Percentiles rank a stretch among this genome's conserved stretches.
phyloP scores from a whole-genome alignment of 1,284 basidiomycete species.

The Ustilago loliicola region DNA sequence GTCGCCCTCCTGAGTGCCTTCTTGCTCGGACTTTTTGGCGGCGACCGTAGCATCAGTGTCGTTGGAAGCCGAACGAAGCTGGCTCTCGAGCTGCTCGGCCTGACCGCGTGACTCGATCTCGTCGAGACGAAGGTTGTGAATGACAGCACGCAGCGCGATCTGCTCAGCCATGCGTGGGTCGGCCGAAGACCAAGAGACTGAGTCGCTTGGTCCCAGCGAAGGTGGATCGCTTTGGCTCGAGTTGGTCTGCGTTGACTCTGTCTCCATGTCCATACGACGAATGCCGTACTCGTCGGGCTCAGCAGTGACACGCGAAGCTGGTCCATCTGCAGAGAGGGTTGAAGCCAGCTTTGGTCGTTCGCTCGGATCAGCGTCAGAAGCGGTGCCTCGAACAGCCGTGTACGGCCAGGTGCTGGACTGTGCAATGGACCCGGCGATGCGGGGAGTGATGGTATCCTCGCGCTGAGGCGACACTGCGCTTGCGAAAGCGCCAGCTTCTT shows the following conservation, averaged over 20 bases:
- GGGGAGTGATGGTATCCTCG: conserved; percentile 43
- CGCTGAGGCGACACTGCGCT: conserved; percentile 18
- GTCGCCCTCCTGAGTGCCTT: conserved; percentile 11
- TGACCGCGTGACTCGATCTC: conserved; percentile 54
- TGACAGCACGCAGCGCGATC: conserved; percentile 58
- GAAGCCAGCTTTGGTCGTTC: conserved; percentile 31
- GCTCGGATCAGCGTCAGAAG: background rate
- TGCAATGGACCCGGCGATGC: conserved; percentile 24
- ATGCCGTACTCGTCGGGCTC: conserved; percentile 53
- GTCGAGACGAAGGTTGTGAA: conserved; percentile 66
- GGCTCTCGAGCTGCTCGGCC: conserved; percentile 52
- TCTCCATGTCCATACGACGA: conserved; percentile 48
- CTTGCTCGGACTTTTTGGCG: conserved; percentile 8
- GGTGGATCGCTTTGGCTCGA: conserved; percentile 39
- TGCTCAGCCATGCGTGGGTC: conserved; percentile 71
- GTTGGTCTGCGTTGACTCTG: conserved; percentile 21
- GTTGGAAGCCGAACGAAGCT: conserved; percentile 47
- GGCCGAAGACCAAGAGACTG: conserved; percentile 56
- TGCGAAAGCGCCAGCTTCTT: conserved; percentile 14
- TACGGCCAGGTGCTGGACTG: conserved; percentile 51
- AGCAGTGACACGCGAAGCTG: conserved; percentile 11
- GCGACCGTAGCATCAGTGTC: conserved; percentile 41
- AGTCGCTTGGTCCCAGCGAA: conserved; percentile 50
- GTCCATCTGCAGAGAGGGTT: conserved; percentile 14
- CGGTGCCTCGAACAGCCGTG: conserved; percentile 19